Base-by-base conservation (phyloP, 306 rosid genomes). In the Prunus davidiana region DNA sequence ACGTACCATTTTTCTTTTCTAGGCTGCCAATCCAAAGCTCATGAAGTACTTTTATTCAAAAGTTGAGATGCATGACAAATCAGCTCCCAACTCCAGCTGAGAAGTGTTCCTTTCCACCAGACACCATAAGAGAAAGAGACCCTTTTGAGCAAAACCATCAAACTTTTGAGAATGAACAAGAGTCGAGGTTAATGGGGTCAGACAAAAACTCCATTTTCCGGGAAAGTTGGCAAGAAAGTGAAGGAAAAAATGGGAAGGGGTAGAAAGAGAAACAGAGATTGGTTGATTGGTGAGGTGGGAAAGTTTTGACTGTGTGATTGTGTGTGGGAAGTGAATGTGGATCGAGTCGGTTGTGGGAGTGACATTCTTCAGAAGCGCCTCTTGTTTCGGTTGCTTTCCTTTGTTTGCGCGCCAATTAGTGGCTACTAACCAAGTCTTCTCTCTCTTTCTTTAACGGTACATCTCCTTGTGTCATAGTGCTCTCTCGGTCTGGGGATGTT, bases 341-440 rank as follows among this genome's bases (percentile, higher is more conserved):
- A 93, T 87, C 76, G 51, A 82, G 78, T 72, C 93, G 77, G 16
- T 77, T 69, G 69, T 11, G 71, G 82, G 69, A 72, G 85, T 78
- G 91, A 86, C 93, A 91, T 87, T 88, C 87, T 91, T 89, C 89
- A 86, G 73, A 71, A 75, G 41, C 80, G 24, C 96, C 98, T 87
- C 81, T 78, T 83, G 86, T 73, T 84, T 93, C 96, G 98, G 87
- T 83, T 75, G 68, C 50, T 65, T 63, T 60, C 96, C 96, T 81
- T 81, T 81, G 60, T 85, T 86, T 91, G 84, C 97, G 93, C 97
- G 91, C 97, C 92, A 87, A 80, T 86, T 84, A 66, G 88, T 91
- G 98, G 97, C 75, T 75, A 47, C 88, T 51, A 81, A 75, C 88
- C 77, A 20, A 78, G 74, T 69, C 87, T 73, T 81, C 83, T 80